Percentiles rank a stretch among this genome's conserved stretches.
Evolutionary conservation across 1,284 basidiomycete genomes (phyloP).

Genomic region (Trichosporon sp.): DNA sequence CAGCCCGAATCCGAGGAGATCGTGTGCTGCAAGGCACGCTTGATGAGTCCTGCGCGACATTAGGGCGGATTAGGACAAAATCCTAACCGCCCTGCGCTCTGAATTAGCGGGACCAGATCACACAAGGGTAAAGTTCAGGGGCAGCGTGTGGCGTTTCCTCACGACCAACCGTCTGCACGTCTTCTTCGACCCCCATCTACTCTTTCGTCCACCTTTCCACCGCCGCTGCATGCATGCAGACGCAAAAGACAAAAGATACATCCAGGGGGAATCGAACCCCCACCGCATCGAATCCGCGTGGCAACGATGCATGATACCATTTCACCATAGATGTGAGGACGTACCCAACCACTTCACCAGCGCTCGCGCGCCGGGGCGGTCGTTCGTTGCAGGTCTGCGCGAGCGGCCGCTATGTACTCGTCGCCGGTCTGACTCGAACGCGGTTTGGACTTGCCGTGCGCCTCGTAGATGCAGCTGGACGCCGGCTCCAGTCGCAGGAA

Average conservation of each 20-base stretch:
- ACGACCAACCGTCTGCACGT: neutral
- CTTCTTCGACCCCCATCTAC: neutral
- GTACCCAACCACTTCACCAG: neutral
- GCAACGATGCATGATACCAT: conserved; percentile 6
- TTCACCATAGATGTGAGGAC: conserved; percentile 4
- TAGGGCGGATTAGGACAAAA: too few relatives aligned
- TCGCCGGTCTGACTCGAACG: neutral
- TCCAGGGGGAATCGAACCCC: conserved; percentile 6
- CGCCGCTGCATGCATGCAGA: neutral
- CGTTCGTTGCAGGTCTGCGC: neutral
- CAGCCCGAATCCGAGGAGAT: too few relatives aligned
- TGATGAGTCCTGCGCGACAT: too few relatives aligned
- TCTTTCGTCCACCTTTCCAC: neutral
- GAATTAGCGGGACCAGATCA: neutral
- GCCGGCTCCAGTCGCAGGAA: too few relatives aligned
- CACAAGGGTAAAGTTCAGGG: neutral
- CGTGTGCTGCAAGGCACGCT: too few relatives aligned
- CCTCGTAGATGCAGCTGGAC: too few relatives aligned
- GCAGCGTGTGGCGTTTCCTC: neutral
- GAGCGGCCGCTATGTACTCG: neutral
- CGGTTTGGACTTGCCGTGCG: neutral
- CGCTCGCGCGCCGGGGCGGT: neutral
- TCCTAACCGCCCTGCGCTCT: too few relatives aligned
- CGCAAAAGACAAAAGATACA: neutral
- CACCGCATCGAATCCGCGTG: neutral